Evolutionary conservation across 495 filamentous ascomycete genomes (phyloP).

Genomic region (Trichocladium uniseriatum): DNA sequence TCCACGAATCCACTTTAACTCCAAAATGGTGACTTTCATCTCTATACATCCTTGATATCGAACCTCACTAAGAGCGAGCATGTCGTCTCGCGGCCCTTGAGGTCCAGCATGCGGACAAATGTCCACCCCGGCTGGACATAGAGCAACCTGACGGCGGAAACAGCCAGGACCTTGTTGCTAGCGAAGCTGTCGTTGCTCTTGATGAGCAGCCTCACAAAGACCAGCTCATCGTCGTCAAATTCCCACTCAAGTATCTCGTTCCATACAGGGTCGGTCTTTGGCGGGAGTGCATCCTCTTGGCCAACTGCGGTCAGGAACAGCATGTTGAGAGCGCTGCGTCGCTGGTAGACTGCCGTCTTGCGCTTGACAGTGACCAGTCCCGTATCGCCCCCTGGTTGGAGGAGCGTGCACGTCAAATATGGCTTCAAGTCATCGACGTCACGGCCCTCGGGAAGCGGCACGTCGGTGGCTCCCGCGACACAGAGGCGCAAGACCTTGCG

Average conservation of each 20-base stretch:
- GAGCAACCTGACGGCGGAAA: slow-evolving; percentile 37
- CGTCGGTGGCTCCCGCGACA: slow-evolving; percentile 42
- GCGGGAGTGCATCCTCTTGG: slow-evolving; percentile 36
- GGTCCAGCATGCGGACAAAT: slow-evolving; percentile 45
- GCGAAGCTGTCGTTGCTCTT: slow-evolving; percentile 46
- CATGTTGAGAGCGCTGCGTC: slow-evolving; percentile 30
- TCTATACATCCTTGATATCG: slow-evolving; percentile 19
- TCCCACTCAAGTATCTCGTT: slow-evolving; percentile 46
- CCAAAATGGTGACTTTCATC: neutral
- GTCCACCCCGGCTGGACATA: slow-evolving; percentile 43
- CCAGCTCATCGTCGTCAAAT: slow-evolving; percentile 45
- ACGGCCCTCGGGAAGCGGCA: slow-evolving; percentile 32
- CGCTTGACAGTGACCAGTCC: slow-evolving; percentile 34
- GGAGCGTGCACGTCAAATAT: slow-evolving; percentile 46
- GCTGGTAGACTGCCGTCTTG: slow-evolving; percentile 44
- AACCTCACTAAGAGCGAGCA: slow-evolving; percentile 45
- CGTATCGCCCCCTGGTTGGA: slow-evolving; percentile 27
- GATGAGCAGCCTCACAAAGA: slow-evolving; percentile 43
- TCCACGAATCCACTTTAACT: neutral
- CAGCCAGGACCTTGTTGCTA: slow-evolving; percentile 40
- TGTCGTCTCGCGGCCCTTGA: slow-evolving; percentile 42
- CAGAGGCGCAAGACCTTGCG: slow-evolving; percentile 27
- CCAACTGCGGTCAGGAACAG: neutral
- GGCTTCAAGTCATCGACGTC: slow-evolving; percentile 36
- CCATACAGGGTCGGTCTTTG: slow-evolving; percentile 41